Evolutionary conservation across 441 rosid species (phyloP), one percentile per base, ranked within the genome.

Genomic region (Populus hybrid): DNA sequence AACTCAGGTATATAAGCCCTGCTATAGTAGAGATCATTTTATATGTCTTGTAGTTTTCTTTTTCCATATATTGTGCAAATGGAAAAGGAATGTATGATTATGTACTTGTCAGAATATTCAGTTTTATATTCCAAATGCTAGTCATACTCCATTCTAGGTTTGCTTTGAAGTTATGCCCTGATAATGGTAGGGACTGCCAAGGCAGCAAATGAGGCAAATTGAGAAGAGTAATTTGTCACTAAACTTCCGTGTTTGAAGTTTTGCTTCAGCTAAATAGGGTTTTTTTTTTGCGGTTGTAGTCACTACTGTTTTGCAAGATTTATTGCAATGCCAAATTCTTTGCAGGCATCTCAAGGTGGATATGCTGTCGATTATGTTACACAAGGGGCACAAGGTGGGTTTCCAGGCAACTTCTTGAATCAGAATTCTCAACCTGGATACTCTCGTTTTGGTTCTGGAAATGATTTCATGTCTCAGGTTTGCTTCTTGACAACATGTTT

Each of bases 401-500:
- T 92, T 85, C 91, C 97, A n/a, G 98, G 95, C 77, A 97, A 87
- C 84, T 97, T 88, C 74, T 79, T 97, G 74, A 92, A 97, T 85
- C 98, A 94, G 81, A 96, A 89, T 87, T 91, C 99, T 75, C 99
- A 97, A 84, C 91, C 90, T 76, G 94, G 95, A 80, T 97, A 89
- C 86, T 89, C 99, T 82, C 98, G 94, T 78, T 94, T 94, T 81
- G 88, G 97, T 32, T 80, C 90, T 82, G 94, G 93, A 82, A 92
- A 88, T 81, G 99, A 97, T 84, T 92, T 94, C 80, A 93, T 97
- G 99, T 90, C 99, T 82, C 99, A 97, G 99, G 99, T 97, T 59
- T 84, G 89, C 79, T 82, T 50, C 68, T 10, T 63, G 67, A 38
- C 50, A 46, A 64, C 18, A 6, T 9, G 1, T 40, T 71, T 34